Conservation (phyloP, 768 basidiomycete genomes). For the Saitozyma podzolica region DNA sequence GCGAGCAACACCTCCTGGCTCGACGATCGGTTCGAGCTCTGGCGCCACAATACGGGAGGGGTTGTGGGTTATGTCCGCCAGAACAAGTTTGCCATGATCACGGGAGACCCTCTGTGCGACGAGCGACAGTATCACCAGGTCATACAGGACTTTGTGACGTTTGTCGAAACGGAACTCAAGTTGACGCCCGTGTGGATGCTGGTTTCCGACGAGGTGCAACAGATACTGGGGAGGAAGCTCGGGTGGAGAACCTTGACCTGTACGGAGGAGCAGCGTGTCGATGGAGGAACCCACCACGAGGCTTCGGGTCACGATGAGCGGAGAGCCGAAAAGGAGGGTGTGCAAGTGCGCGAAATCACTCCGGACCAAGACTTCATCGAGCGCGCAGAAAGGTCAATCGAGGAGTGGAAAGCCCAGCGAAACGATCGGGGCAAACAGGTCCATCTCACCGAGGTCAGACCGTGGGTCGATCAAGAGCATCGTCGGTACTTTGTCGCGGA, state of each 20-base stretch:
- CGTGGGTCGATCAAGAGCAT: slow-evolving; percentile 62
- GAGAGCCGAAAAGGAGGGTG: slow-evolving; percentile 46
- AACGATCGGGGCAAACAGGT: slow-evolving; percentile 63
- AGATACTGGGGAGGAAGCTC: slow-evolving; percentile 57
- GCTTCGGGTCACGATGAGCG: slow-evolving; percentile 52
- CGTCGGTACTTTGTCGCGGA: slow-evolving; percentile 63
- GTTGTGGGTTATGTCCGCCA: slow-evolving; percentile 65
- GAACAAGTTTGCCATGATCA: slow-evolving; percentile 62
- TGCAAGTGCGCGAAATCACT: slow-evolving; percentile 53
- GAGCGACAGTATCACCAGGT: slow-evolving; percentile 54
- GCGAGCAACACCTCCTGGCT: slow-evolving; percentile 71
- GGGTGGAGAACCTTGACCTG: slow-evolving; percentile 65
- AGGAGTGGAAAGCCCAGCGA: slow-evolving; percentile 59
- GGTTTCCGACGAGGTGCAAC: slow-evolving; percentile 60
- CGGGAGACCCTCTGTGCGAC: slow-evolving; percentile 64
- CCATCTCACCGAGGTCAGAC: slow-evolving; percentile 57
- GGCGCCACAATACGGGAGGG: slow-evolving; percentile 62
- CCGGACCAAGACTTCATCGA: slow-evolving; percentile 58
- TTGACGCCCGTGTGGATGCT: slow-evolving; percentile 65
- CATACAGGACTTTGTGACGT: slow-evolving; percentile 57
- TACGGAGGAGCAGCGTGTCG: slow-evolving; percentile 64
- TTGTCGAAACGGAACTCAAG: slow-evolving; percentile 53
- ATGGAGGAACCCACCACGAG: slow-evolving; percentile 52
- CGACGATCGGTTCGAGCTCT: slow-evolving; percentile 59
- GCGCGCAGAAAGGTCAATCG: slow-evolving; percentile 60